Conservation (phyloP, 2,329 filamentous ascomycete species). For the Penicillium thymicola region DNA sequence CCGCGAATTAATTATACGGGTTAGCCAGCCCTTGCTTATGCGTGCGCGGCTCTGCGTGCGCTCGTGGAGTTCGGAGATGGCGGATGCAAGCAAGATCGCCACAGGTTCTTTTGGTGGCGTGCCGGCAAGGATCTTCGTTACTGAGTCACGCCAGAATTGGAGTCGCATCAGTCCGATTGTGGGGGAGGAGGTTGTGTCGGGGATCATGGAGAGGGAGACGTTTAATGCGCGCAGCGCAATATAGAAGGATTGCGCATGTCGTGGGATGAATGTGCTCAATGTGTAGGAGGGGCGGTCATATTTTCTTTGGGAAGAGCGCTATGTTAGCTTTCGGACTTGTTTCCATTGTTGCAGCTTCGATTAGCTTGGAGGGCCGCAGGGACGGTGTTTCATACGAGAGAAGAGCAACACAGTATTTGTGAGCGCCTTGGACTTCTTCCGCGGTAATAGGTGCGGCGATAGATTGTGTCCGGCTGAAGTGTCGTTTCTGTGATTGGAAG, state of each 20-base stretch:
- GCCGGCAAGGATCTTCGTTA: constrained; percentile 73
- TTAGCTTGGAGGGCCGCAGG: neutral
- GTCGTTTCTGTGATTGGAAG: constrained; percentile 13
- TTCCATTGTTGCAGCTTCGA: neutral
- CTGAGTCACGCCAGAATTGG: constrained; percentile 89
- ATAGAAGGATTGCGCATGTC: constrained; percentile 73
- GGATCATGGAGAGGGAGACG: constrained; percentile 83
- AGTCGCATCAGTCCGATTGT: constrained; percentile 84
- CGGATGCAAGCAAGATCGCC: constrained; percentile 74
- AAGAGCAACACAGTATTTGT: constrained; percentile 58
- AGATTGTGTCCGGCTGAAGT: constrained; percentile 25
- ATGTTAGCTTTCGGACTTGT: neutral
- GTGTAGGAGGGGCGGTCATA: constrained; percentile 88
- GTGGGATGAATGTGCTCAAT: constrained; percentile 79
- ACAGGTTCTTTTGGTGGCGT: constrained; percentile 86
- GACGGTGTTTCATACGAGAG: constrained; percentile 45
- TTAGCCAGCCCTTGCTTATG: constrained; percentile 68
- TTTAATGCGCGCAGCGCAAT: constrained; percentile 90
- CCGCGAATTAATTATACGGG: constrained; percentile 73
- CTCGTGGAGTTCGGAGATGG: constrained; percentile 57
- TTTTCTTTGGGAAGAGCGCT: constrained; percentile 53
- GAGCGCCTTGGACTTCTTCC: constrained; percentile 53
- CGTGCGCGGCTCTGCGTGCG: constrained; percentile 48
- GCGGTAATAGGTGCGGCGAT: constrained; percentile 19
- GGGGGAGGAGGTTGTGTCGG: constrained; percentile 84